Base-by-base conservation (phyloP, 2,329 filamentous ascomycete genomes). In the Epichloe festucae region DNA sequence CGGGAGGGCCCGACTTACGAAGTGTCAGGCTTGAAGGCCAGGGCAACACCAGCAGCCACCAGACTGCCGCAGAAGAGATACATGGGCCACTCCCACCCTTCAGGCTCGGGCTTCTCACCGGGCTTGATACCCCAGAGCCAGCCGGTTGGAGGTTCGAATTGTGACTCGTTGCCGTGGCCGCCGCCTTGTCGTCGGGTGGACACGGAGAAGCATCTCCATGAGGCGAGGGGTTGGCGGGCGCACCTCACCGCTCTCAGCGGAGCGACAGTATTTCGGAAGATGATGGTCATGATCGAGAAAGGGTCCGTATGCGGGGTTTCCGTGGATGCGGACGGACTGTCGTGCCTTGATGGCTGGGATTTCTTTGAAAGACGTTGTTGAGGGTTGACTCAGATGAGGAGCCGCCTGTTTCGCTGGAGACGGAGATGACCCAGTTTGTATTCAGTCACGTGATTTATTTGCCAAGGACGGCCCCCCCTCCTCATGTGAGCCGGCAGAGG, bases 21-120 rank as follows among this genome's bases (percentile, higher is more conserved):
- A 57, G 91, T 97, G 77, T 98, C 93, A 50, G 93, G 93, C 82
- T 97, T 97, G 69, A 93, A 97, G 56, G 88, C 89, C 73, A 95
- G 89, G 58, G 86, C 88, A 58, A 96, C 75, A 55, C 79, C 81
- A 51, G 83, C 84, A 58, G 89, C 75, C 31, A 81, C 71, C 63
- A 95, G 71, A 63, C 82, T 85, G 67, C 84, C 86, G 70, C 95
- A 89, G 48, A 90, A 89, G 67, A 87, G 87, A 67, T 85, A 85
- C 75, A 85, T 90, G 52, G 89, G 72, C 59, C 77, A 82, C 78
- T 98, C 93, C 93, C 93, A 98, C 49, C 91, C 93, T 74, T 98
- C 93, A 69, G 89, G 87, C 78, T 94, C 82, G 66, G 88, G 83
- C 77, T 96, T 95, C 81, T 96, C 88, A 56, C 90, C 90, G 38